phyloP scores from a whole-genome alignment of 768 basidiomycete genomes.

The Rhizopogon roseolus region DNA sequence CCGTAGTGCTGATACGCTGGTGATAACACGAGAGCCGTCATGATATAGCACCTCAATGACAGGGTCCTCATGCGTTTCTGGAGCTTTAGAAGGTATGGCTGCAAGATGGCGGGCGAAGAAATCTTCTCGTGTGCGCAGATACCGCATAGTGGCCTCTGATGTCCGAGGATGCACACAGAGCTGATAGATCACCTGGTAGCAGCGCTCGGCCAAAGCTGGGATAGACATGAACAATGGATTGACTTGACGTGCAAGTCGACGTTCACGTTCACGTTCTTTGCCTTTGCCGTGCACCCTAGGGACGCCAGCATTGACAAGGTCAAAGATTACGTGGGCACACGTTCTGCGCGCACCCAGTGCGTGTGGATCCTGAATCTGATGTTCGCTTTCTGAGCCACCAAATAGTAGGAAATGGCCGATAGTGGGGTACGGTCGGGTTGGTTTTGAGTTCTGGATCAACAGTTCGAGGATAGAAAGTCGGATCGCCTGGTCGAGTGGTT shows the following conservation, averaged over 20 bases:
- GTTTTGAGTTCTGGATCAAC: constrained; percentile 71
- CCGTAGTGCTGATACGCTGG: constrained; percentile 62
- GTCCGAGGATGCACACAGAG: constrained; percentile 86
- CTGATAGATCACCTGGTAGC: constrained; percentile 78
- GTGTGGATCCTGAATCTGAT: constrained; percentile 74
- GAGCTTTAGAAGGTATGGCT: constrained; percentile 62
- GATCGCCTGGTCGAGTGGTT: constrained; percentile 61
- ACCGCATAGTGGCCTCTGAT: constrained; percentile 75
- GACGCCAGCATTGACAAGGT: constrained; percentile 69
- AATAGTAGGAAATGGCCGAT: constrained; percentile 86
- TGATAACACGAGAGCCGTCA: constrained; percentile 65
- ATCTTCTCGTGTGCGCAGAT: constrained; percentile 82
- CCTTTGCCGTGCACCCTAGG: constrained; percentile 48
- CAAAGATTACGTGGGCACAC: constrained; percentile 77
- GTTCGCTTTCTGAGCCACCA: constrained; percentile 52
- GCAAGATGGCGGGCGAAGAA: constrained; percentile 88
- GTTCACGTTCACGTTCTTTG: constrained; percentile 29
- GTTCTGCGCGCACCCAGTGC: constrained; percentile 66
- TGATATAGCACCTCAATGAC: constrained; percentile 57
- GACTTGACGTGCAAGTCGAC: constrained; percentile 21
- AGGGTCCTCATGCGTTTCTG: constrained; percentile 43
- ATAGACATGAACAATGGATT: constrained; percentile 58
- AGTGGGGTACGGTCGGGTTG: constrained; percentile 65
- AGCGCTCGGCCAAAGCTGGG: constrained; percentile 80
- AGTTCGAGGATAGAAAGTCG: constrained; percentile 76